phyloP scores from a whole-genome alignment of 768 basidiomycete genomes.

The Fistulinella prunicolor region DNA sequence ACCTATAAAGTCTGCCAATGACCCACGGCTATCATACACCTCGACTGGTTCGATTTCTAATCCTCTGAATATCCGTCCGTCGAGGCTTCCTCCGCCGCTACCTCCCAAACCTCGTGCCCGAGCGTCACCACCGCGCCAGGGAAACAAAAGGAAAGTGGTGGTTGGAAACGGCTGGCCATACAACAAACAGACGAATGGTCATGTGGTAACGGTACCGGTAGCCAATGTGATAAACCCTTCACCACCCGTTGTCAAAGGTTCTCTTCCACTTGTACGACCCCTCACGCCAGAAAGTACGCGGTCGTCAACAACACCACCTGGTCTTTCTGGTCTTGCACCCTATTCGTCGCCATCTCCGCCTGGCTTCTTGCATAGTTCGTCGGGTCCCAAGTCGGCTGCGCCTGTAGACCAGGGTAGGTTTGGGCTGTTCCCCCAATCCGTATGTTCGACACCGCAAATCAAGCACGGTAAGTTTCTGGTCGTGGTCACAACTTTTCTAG shows the following conservation, averaged over 20 bases:
- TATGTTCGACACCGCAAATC: conserved; percentile 24
- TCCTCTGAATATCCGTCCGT: conserved; percentile 54
- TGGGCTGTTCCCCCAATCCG: conserved; percentile 16
- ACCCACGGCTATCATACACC: conserved; percentile 36
- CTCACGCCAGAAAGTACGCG: conserved; percentile 33
- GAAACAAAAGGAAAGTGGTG: conserved; percentile 28
- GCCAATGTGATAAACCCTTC: conserved; percentile 11
- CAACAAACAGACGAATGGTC: conserved; percentile 27
- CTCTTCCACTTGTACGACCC: conserved; percentile 17
- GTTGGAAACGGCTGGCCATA: conserved; percentile 52
- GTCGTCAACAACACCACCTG: conserved; percentile 33
- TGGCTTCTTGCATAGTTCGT: conserved; percentile 32
- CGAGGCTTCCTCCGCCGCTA: conserved; percentile 24
- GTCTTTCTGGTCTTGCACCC: conserved; percentile 30
- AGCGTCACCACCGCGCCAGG: conserved; percentile 12
- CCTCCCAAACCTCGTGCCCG: conserved; percentile 10
- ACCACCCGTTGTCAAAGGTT: conserved; percentile 11
- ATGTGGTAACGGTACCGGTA: conserved; percentile 1
- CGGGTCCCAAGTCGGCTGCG: conserved; percentile 21
- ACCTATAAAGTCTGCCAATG: conserved; percentile 28
- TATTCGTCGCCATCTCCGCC: conserved; percentile 36
- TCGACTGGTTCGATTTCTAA: conserved; percentile 46
- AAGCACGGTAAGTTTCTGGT: conserved; percentile 26
- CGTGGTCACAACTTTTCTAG: neutral
- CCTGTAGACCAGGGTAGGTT: conserved; percentile 19